Evolutionary conservation across 495 filamentous ascomycete genomes (phyloP), one percentile per base, ranked within the genome.

Genomic region (Aspergillus olivimuriae): DNA sequence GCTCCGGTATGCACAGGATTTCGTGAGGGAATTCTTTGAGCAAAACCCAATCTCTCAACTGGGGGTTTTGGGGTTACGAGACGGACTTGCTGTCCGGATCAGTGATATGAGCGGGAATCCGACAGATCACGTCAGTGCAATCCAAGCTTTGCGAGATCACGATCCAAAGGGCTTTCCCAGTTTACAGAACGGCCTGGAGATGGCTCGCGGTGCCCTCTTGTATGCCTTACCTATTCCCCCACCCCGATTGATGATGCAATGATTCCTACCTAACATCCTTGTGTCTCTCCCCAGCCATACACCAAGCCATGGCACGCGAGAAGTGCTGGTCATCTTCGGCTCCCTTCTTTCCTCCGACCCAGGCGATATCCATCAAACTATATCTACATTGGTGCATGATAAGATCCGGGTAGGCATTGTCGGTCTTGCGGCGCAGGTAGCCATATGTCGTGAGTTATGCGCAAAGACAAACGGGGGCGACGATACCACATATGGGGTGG

Each of bases 1-100:
- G 7, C 74, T 96, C 46, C 82, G 82, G 51, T 94, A 90, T 68
- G 86, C 89, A 34, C 76, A 83, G 47, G 84, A 87, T 46, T 97
- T 95, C 60, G 84, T 96, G 28, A 76, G 81, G 34, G 94, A 96
- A 52, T 98, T 89, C 65, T 98, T 97, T 60, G 91, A 96, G 62
- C 92, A 98, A 62, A 98, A 98, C 47, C 92, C 92, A n/a, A 97
- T 98, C 61, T 92, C 87, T 21, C 94, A 98, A 57, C 73, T 98
- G 28, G 88, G 84, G 11, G 80, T 97, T 17, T 68, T 98, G 31
- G 91, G 86, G 35, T 90, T 95, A 80, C 80, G 83, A 33, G 94
- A 97, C 63, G 92, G 92, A 11, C 69, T 97, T 12, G 90, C 89
- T 6, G 63, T 92, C 7, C 70, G 87, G 26, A 78, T 98, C 39